phyloP scores from a whole-genome alignment of 176 grass and related monocot genomes.

The Raddia guianensis region DNA sequence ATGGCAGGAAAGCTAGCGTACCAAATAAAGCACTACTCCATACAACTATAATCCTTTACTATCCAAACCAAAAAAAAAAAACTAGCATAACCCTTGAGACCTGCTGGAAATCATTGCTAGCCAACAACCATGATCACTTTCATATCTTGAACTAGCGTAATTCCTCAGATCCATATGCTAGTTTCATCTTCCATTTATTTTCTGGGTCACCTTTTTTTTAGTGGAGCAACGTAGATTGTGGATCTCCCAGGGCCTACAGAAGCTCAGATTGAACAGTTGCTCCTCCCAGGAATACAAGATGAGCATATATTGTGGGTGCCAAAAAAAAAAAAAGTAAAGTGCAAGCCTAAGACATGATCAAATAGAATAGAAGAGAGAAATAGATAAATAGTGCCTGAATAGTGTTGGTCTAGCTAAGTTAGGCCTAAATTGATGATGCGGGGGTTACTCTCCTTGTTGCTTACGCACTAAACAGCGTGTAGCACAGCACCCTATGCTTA shows the following conservation, averaged over 20 bases:
- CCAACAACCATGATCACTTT: background rate
- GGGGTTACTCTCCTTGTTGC: too few species aligned
- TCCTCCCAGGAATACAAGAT: background rate
- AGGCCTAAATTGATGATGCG: too few species aligned
- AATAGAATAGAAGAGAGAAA: too few species aligned
- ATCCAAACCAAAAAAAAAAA: too few species aligned
- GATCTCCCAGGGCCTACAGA: background rate
- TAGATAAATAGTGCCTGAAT: too few species aligned
- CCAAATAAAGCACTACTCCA: conserved; percentile 26
- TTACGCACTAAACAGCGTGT: too few species aligned
- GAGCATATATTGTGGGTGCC: background rate
- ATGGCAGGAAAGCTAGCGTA: conserved; percentile 22
- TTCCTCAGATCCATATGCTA: background rate
- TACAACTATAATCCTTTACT: too few species aligned
- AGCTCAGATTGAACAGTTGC: background rate
- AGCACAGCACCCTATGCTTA: background rate
- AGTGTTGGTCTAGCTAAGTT: too few species aligned
- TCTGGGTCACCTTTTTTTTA: background rate
- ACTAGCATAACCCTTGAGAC: background rate
- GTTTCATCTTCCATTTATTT: background rate
- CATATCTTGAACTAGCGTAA: background rate
- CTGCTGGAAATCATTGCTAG: conserved; percentile 10
- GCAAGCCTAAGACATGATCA: background rate
- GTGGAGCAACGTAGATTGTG: background rate
- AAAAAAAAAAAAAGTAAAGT: conserved; percentile 11